A percentile compares a stretch with the other conserved stretches of the same genome.
Conservation (phyloP, 495 filamentous ascomycete species). For the Neurospora sp. region DNA sequence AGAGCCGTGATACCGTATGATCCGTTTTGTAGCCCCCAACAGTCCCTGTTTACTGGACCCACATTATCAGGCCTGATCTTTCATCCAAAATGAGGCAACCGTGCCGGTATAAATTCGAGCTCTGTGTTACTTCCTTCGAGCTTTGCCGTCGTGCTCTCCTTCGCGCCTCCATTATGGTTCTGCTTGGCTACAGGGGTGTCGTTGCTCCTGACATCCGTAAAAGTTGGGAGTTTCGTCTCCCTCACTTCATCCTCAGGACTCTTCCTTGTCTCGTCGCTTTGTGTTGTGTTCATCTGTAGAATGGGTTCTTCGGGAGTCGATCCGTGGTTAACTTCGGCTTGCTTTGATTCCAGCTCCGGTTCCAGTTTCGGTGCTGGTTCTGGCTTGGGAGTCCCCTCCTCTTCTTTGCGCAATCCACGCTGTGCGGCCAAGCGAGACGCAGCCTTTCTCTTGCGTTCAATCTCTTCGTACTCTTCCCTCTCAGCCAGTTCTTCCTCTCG, state of each 20-base stretch:
- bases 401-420: slow-evolving; percentile 49
- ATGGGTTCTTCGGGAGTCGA: background rate
- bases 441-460: slow-evolving; percentile 59
- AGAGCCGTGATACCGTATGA: background rate
- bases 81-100: slow-evolving; percentile 24
- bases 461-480: slow-evolving; percentile 57
- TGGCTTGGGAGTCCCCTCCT: slow-evolving; percentile 3
- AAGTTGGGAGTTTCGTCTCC: slow-evolving; percentile 6
- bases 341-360: background rate
- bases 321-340: background rate
- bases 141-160: background rate
- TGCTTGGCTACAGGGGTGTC: background rate
- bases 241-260: background rate
- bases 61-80: background rate
- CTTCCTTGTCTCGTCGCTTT: background rate
- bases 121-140: background rate
- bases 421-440: slow-evolving; percentile 62
- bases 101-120: slow-evolving; percentile 21
- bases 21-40: background rate
- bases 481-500: slow-evolving; percentile 63
- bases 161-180: background rate
- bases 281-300: background rate
- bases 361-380: slow-evolving; percentile 7
- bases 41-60: background rate
- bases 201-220: background rate